These are phyloP conservation scores for Cyberlindnera euphorbiae DNA, from an alignment of 805 yeast species.

Conservation along the genomic window DNA sequence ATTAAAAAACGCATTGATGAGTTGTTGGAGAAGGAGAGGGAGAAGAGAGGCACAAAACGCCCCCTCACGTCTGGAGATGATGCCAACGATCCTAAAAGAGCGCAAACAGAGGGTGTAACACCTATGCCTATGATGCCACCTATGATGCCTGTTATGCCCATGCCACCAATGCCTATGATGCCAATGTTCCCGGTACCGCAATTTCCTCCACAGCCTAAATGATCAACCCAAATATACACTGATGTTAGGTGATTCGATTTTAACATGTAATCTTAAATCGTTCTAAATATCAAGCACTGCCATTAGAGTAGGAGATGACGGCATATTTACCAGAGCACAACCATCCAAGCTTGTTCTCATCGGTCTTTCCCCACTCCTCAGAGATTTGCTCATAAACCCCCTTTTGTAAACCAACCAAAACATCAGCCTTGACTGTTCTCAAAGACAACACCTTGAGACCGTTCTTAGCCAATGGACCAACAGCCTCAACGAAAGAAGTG, in stretches of 20 bases:
- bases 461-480: constrained; percentile 60
- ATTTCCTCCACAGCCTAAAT: constrained; percentile 1
- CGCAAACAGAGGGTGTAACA: constrained; percentile 6
- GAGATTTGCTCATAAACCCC: constrained; percentile 71
- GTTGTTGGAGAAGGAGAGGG: constrained; percentile 38
- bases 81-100: constrained; percentile 11
- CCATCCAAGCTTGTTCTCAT: constrained; percentile 75
- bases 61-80: constrained; percentile 7
- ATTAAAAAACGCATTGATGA: constrained; percentile 49
- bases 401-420: constrained; percentile 72
- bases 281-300: constrained; percentile 21
- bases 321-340: constrained; percentile 91
- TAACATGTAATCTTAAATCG: too few relatives aligned
- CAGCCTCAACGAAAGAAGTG: constrained; percentile 66
- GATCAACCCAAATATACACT: not conserved
- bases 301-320: constrained; percentile 60
- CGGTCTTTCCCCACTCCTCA: constrained; percentile 53
- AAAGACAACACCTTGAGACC: constrained; percentile 67
- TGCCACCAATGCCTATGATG: constrained; percentile 13
- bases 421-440: constrained; percentile 96
- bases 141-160: constrained; percentile 15
- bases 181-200: too few relatives aligned
- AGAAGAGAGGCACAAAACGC: constrained; percentile 28
- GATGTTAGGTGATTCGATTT: not conserved
- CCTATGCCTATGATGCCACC: constrained; percentile 2